Evolutionary conservation across 345 rosid genomes (phyloP).

Genomic region (Linum usitatissimum): DNA sequence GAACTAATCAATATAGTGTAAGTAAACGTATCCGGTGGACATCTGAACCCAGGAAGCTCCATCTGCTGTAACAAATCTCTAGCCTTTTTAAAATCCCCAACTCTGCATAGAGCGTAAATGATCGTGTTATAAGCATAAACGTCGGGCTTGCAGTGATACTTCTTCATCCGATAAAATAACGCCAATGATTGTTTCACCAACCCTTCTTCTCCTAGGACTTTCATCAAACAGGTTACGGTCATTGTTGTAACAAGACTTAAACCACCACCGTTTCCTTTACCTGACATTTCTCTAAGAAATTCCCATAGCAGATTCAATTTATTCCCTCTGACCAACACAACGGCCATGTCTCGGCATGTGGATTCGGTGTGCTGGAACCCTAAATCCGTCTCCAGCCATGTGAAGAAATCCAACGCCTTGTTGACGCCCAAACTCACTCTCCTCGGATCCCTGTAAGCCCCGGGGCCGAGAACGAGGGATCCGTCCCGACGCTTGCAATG

Average conservation of each 20-base stretch:
- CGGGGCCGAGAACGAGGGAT: slow-evolving; percentile 51
- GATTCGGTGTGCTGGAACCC: slow-evolving; percentile 45
- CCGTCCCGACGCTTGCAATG: slow-evolving; percentile 21
- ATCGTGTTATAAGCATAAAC: slow-evolving; percentile 66
- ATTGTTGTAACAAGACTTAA: slow-evolving; percentile 27
- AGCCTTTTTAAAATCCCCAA: slow-evolving; percentile 74
- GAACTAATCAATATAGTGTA: slow-evolving; percentile 66
- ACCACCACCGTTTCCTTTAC: slow-evolving; percentile 19
- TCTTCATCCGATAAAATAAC: slow-evolving; percentile 64
- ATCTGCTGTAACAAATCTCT: slow-evolving; percentile 60
- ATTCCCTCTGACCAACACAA: slow-evolving; percentile 55
- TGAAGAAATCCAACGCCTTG: slow-evolving; percentile 60
- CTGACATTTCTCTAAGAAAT: slow-evolving; percentile 48
- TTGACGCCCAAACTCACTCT: slow-evolving; percentile 39
- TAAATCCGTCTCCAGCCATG: slow-evolving; percentile 41
- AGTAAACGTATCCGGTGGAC: slow-evolving; percentile 59
- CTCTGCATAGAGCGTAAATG: slow-evolving; percentile 59
- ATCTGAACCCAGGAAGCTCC: slow-evolving; percentile 76
- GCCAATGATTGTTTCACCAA: slow-evolving; percentile 57
- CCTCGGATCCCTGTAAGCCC: slow-evolving; percentile 57
- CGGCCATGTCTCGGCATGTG: slow-evolving; percentile 70
- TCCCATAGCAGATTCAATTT: slow-evolving; percentile 46
- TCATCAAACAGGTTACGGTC: slow-evolving; percentile 78
- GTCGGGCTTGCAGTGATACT: slow-evolving; percentile 62
- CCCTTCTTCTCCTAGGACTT: slow-evolving; percentile 90